Evolutionary conservation across 805 yeast species (phyloP).

Genomic region (Pichia californica): DNA sequence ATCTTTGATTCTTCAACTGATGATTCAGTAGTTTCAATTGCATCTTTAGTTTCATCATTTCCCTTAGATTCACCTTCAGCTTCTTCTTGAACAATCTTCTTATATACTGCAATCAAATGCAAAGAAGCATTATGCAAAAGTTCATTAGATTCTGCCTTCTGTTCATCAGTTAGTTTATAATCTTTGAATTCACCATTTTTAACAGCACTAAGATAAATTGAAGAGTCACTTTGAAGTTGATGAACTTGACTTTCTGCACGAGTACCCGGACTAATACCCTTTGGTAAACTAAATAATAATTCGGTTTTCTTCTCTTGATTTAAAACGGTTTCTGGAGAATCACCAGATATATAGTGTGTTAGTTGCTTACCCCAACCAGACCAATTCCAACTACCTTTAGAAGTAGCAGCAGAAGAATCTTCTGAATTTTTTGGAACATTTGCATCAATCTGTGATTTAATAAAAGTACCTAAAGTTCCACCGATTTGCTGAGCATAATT

Average conservation of each 20-base stretch:
- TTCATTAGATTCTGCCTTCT: constrained; percentile 36
- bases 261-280: constrained; percentile 35
- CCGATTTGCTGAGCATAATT: constrained; percentile 52
- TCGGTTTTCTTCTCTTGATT: constrained; percentile 31
- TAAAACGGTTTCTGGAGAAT: constrained; percentile 11
- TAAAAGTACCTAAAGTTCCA: constrained; percentile 49
- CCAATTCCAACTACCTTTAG: constrained; percentile 7
- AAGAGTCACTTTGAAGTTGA: constrained; percentile 44
- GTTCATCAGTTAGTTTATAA: constrained; percentile 41
- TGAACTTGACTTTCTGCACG: constrained; percentile 60
- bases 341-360: constrained; percentile 2
- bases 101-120: constrained; percentile 49
- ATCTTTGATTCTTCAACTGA: constrained; percentile 31
- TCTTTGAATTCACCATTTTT: constrained; percentile 31
- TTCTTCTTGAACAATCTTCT: constrained; percentile 54
- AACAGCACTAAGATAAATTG: constrained; percentile 33
- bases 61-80: not conserved
- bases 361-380: constrained; percentile 9
- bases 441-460: constrained; percentile 20
- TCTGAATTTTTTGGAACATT: constrained; percentile 10
- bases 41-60: not conserved
- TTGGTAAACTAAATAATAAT: constrained; percentile 39
- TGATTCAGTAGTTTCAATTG: not conserved
- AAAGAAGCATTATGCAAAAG: constrained; percentile 40
- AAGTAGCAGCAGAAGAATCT: constrained; percentile 10